These are phyloP conservation scores for Candida anglica DNA, from an alignment of 805 yeast genomes.

Conservation along the genomic window DNA sequence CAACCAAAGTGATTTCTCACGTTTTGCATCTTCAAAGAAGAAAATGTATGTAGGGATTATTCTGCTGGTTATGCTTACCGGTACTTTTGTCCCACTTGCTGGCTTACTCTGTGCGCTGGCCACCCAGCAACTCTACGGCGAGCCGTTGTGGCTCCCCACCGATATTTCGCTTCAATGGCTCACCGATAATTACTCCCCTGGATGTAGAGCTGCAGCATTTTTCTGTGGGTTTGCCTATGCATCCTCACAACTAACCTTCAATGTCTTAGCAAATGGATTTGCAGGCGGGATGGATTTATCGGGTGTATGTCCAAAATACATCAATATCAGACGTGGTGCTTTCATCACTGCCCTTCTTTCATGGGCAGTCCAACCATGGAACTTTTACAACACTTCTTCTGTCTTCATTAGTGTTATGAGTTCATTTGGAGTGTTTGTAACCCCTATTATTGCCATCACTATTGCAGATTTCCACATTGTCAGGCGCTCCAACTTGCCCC, in stretches of 20 bases:
- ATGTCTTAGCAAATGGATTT: constrained; percentile 37
- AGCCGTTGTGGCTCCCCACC: constrained; percentile 68
- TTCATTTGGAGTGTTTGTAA: constrained; percentile 32
- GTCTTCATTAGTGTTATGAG: constrained; percentile 31
- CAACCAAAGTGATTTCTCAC: constrained; percentile 53
- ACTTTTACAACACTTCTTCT: constrained; percentile 28
- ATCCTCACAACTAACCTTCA: constrained; percentile 33
- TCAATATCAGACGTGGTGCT: constrained; percentile 44
- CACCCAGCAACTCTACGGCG: constrained; percentile 56
- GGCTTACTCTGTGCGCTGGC: constrained; percentile 78
- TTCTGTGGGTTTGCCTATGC: constrained; percentile 47
- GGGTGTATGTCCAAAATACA: constrained; percentile 39
- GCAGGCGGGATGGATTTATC: constrained; percentile 48
- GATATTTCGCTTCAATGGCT: constrained; percentile 7
- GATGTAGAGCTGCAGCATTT: constrained; percentile 53
- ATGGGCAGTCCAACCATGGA: constrained; percentile 39
- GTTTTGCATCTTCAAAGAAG: constrained; percentile 51
- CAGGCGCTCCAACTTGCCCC: constrained; percentile 32
- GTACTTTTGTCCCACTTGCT: constrained; percentile 9
- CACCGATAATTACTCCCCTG: constrained; percentile 6
- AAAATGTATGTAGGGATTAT: constrained; percentile 47
- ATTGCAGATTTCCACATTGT: constrained; percentile 29
- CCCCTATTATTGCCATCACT: constrained; percentile 31
- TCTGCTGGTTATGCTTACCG: constrained; percentile 55
- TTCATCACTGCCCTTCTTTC: constrained; percentile 22